Conservation (phyloP, 1,284 basidiomycete genomes). For the Puccinia hordei region DNA sequence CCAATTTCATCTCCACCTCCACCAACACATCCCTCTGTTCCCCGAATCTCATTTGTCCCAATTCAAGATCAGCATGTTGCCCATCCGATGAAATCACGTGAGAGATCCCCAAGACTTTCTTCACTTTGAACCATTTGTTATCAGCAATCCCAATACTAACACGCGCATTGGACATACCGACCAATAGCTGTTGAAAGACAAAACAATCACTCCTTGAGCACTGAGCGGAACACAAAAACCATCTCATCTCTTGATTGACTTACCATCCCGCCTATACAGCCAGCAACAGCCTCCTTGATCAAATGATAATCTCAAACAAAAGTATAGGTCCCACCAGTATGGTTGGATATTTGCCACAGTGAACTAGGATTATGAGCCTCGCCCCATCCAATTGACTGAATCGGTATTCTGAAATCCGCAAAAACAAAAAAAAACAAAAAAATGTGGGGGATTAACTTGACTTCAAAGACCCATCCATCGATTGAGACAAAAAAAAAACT, state of each 20-base stretch:
- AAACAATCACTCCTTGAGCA: too few species aligned
- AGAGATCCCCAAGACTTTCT: constrained; percentile 87
- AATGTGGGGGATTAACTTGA: too few species aligned
- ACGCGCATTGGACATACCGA: constrained; percentile 83
- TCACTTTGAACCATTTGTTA: constrained; percentile 75
- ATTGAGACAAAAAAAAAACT: constrained; percentile 49
- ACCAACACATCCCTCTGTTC: too few species aligned
- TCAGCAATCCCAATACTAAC: constrained; percentile 86
- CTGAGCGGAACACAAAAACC: too few species aligned
- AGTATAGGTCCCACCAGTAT: constrained; percentile 94
- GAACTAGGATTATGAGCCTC: too few species aligned
- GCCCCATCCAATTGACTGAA: too few species aligned
- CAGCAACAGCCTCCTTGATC: constrained; percentile 81
- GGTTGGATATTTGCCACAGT: constrained; percentile 98
- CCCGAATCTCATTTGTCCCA: too few species aligned
- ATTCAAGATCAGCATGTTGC: too few species aligned
- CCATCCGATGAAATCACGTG: too few species aligned
- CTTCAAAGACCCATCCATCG: neutral
- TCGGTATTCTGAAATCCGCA: constrained; percentile 68
- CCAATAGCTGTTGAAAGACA: constrained; percentile 69
- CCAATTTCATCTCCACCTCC: too few species aligned
- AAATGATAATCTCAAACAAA: constrained; percentile 96
- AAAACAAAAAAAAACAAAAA: neutral
- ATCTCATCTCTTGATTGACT: constrained; percentile 27
- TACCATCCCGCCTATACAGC: constrained; percentile 82